Evolutionary conservation across 768 basidiomycete genomes (phyloP).

Genomic region (Tricholoma matsutake): DNA sequence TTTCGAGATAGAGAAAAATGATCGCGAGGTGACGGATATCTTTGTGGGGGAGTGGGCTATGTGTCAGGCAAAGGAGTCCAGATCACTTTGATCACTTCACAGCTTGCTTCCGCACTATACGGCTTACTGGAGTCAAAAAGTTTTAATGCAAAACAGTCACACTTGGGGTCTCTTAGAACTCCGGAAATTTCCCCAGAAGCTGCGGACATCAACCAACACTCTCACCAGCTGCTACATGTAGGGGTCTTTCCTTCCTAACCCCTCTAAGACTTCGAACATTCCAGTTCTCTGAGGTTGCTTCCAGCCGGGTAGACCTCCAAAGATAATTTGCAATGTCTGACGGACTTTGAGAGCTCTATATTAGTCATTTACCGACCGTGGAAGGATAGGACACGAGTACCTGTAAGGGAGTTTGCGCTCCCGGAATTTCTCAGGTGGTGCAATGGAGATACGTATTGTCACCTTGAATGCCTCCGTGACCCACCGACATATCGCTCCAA

Average conservation of each 20-base stretch:
- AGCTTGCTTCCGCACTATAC: too few species aligned
- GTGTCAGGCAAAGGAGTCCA: too few species aligned
- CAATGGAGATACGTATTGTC: slow-evolving; percentile 7
- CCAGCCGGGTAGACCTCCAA: background rate
- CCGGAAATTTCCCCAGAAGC: background rate
- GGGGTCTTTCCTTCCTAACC: background rate
- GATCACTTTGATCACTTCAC: too few species aligned
- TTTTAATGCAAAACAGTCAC: too few species aligned
- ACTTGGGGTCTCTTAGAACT: too few species aligned
- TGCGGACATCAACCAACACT: background rate
- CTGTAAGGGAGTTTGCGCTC: background rate
- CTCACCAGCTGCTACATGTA: background rate
- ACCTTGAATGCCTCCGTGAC: background rate
- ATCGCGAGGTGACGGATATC: too few species aligned
- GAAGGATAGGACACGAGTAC: background rate
- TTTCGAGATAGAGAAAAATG: too few species aligned
- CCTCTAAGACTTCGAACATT: background rate
- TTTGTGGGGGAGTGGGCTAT: too few species aligned
- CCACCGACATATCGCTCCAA: background rate
- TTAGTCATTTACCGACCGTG: background rate
- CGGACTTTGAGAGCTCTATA: background rate
- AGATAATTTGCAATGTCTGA: background rate
- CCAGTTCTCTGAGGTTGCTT: background rate
- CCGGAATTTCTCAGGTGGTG: slow-evolving; percentile 5
- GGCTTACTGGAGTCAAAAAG: too few species aligned